These are phyloP conservation scores for Boletus patriciae DNA, from an alignment of 768 basidiomycete species.

Conservation along the genomic window DNA sequence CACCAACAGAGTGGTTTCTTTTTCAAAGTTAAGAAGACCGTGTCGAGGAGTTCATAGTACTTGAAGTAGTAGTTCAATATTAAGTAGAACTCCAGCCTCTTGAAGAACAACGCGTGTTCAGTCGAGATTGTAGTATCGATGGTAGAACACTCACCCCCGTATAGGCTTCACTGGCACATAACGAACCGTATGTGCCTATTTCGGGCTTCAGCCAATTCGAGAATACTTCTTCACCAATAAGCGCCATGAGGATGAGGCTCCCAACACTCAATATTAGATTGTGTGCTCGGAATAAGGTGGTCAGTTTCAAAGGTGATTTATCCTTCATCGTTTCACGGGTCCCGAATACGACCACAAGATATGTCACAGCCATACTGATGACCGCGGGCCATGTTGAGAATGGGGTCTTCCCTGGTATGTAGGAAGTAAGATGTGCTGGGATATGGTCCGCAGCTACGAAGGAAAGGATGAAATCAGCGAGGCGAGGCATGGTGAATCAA, in stretches of 20 bases:
- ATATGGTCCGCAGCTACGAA: slow-evolving; percentile 51
- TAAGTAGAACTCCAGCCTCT: slow-evolving; percentile 92
- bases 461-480: slow-evolving; percentile 67
- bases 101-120: slow-evolving; percentile 3
- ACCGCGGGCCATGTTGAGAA: slow-evolving; percentile 76
- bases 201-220: slow-evolving; percentile 76
- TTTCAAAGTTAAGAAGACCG: slow-evolving; percentile 92
- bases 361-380: slow-evolving; percentile 61
- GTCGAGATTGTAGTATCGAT: background rate
- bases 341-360: slow-evolving; percentile 85
- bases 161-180: slow-evolving; percentile 76
- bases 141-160: slow-evolving; percentile 61
- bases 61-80: slow-evolving; percentile 98
- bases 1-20: slow-evolving; percentile 90
- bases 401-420: slow-evolving; percentile 75
- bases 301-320: slow-evolving; percentile 67
- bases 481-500: slow-evolving; percentile 53
- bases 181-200: slow-evolving; percentile 69
- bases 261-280: slow-evolving; percentile 83
- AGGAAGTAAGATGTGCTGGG: slow-evolving; percentile 57
- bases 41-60: slow-evolving; percentile 92
- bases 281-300: slow-evolving; percentile 78
- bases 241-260: slow-evolving; percentile 70
- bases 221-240: slow-evolving; percentile 86
- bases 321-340: slow-evolving; percentile 81